Percentiles rank a stretch among this genome's conserved stretches.
Evolutionary conservation across 2,329 filamentous ascomycete species (phyloP).

Genomic region (Aspergillus terreus): DNA sequence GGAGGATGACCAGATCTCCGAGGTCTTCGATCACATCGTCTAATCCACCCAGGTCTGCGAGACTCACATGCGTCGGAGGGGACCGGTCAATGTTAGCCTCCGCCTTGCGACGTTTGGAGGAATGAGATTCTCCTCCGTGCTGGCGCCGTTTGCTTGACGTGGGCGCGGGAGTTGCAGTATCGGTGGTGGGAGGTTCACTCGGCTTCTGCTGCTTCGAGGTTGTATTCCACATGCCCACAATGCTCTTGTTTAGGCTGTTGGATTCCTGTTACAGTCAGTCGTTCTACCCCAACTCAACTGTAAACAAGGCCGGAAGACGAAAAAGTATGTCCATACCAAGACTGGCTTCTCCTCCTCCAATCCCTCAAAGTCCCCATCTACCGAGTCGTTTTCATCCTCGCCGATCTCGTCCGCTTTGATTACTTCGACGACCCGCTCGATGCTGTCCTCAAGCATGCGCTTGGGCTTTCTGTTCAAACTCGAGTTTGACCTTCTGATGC

Average conservation of each 20-base stretch:
- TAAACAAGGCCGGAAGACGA: neutral
- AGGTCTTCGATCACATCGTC: slow-evolving; percentile 67
- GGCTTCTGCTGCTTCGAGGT: slow-evolving; percentile 31
- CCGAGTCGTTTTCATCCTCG: slow-evolving; percentile 50
- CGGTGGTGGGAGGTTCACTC: slow-evolving; percentile 22
- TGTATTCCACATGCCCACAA: slow-evolving; percentile 57
- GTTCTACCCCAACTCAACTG: neutral
- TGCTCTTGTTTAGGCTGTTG: slow-evolving; percentile 64
- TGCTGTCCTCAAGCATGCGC: slow-evolving; percentile 74
- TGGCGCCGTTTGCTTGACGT: slow-evolving; percentile 53
- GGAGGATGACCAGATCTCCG: slow-evolving; percentile 68
- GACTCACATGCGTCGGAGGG: slow-evolving; percentile 63
- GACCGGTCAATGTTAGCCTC: slow-evolving; percentile 57
- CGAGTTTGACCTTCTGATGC: slow-evolving; percentile 81
- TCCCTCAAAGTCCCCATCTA: slow-evolving; percentile 51
- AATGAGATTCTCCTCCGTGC: slow-evolving; percentile 60
- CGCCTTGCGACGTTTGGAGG: slow-evolving; percentile 61
- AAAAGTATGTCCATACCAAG: slow-evolving; percentile 21
- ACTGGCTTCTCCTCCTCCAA: slow-evolving; percentile 37
- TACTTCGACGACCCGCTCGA: slow-evolving; percentile 75
- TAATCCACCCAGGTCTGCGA: slow-evolving; percentile 73
- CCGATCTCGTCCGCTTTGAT: slow-evolving; percentile 62
- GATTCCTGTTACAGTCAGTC: slow-evolving; percentile 40
- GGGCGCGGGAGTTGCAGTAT: slow-evolving; percentile 24
- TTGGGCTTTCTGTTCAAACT: slow-evolving; percentile 80